These are phyloP conservation scores for Phytopythium mirpurense DNA, from an alignment of 352 stramenopile species.

Conservation along the genomic window DNA sequence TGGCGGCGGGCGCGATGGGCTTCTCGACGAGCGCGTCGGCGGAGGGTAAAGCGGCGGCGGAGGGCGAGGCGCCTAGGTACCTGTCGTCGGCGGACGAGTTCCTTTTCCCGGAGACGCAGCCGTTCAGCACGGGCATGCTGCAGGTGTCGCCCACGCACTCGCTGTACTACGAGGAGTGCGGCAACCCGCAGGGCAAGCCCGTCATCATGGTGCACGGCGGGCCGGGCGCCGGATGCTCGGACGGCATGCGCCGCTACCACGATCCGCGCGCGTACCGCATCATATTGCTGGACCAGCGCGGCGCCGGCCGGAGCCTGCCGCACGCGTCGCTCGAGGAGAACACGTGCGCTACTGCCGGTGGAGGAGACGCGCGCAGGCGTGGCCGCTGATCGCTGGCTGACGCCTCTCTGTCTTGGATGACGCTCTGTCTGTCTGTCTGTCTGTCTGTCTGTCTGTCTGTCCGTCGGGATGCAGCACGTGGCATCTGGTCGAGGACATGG, in stretches of 20 bases:
- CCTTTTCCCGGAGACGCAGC: slow-evolving; percentile 79
- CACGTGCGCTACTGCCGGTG: slow-evolving; percentile 38
- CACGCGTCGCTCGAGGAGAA: slow-evolving; percentile 87
- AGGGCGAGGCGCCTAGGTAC: slow-evolving; percentile 19
- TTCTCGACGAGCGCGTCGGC: slow-evolving; percentile 23
- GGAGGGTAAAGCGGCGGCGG: slow-evolving; percentile 3
- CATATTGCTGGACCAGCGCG: slow-evolving; percentile 92
- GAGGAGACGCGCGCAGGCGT: too few relatives aligned
- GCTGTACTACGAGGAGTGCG: slow-evolving; percentile 87
- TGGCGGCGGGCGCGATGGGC: slow-evolving; percentile 11
- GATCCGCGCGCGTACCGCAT: slow-evolving; percentile 90
- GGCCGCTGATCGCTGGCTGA: too few relatives aligned
- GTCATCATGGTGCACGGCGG: slow-evolving; percentile 95
- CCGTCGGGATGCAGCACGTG: slow-evolving; percentile 75
- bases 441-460: too few relatives aligned
- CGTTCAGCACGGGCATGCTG: slow-evolving; percentile 72
- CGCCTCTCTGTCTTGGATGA: too few relatives aligned
- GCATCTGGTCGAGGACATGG: slow-evolving; percentile 92
- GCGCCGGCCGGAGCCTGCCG: slow-evolving; percentile 84
- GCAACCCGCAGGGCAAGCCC: slow-evolving; percentile 81
- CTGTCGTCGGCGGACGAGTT: slow-evolving; percentile 54
- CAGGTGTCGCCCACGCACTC: slow-evolving; percentile 69
- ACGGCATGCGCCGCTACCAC: slow-evolving; percentile 90
- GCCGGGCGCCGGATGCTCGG: slow-evolving; percentile 86
- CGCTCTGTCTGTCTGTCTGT: too few relatives aligned